phyloP scores from a whole-genome alignment of 192 early-diverging fungal species.

The Geranomyces variabilis region DNA sequence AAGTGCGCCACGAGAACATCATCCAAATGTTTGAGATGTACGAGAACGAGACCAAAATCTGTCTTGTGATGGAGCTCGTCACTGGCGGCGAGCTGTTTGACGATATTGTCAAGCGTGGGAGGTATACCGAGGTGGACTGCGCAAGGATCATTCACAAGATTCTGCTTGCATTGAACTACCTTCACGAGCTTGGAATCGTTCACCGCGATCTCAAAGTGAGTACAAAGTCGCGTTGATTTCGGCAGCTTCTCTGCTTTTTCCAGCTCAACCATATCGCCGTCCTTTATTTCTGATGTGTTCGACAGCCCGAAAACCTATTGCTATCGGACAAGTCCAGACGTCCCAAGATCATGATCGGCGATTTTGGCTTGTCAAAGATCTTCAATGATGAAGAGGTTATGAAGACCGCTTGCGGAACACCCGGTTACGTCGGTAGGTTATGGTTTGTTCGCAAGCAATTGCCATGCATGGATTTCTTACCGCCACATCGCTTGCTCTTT shows the following conservation, averaged over 20 bases:
- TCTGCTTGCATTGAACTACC: constrained; percentile 78
- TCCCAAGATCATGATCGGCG: constrained; percentile 83
- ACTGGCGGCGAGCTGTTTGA: constrained; percentile 93
- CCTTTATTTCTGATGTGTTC: constrained; percentile 2
- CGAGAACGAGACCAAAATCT: constrained; percentile 59
- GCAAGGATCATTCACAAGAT: constrained; percentile 80
- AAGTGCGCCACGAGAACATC: constrained; percentile 69
- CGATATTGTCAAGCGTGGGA: constrained; percentile 77
- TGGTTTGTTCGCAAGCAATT: constrained; percentile 2
- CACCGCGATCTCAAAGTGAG: constrained; percentile 90
- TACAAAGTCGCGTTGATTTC: not conserved
- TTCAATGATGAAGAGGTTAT: constrained; percentile 63
- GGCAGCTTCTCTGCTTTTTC: too few species aligned
- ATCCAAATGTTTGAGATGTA: constrained; percentile 62
- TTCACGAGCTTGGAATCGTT: constrained; percentile 81
- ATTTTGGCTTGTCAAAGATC: constrained; percentile 93
- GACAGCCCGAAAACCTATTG: constrained; percentile 58
- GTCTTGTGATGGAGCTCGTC: constrained; percentile 67
- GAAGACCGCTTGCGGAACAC: constrained; percentile 87
- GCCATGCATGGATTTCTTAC: not conserved
- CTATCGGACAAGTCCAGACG: constrained; percentile 52
- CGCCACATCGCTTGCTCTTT: not conserved
- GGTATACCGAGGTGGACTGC: constrained; percentile 76
- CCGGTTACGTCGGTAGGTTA: constrained; percentile 64
- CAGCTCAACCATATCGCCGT: too few species aligned